These are phyloP conservation scores for Prosopis cineraria DNA, from an alignment of 306 rosid species.

Conservation along the genomic window DNA sequence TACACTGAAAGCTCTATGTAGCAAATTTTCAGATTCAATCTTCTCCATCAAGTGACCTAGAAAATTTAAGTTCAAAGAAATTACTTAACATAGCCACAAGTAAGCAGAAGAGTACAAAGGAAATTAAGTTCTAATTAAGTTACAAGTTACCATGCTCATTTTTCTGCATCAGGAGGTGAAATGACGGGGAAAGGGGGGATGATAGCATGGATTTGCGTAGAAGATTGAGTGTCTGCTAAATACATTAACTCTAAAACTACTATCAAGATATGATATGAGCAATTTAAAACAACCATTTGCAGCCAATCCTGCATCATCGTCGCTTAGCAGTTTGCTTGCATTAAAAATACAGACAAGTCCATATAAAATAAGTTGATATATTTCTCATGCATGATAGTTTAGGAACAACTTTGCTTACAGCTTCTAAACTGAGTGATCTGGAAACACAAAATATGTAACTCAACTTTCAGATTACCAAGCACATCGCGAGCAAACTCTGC, in stretches of 20 bases:
- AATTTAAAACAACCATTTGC: slow-evolving; percentile 10
- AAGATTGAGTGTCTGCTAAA: slow-evolving; percentile 10
- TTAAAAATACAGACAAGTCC: neutral
- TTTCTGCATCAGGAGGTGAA: slow-evolving; percentile 22
- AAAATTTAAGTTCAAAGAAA: slow-evolving; percentile 32
- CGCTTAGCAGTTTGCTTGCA: slow-evolving; percentile 27
- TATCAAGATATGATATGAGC: neutral
- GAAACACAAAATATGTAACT: neutral
- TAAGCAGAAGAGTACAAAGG: neutral
- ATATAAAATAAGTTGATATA: neutral
- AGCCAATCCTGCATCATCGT: neutral
- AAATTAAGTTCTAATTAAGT: slow-evolving; percentile 3
- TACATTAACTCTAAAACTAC: slow-evolving; percentile 25
- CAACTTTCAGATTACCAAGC: slow-evolving; percentile 2
- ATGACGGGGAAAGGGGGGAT: neutral
- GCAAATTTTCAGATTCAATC: slow-evolving; percentile 82
- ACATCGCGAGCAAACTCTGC: neutral
- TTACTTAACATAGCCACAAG: slow-evolving; percentile 5
- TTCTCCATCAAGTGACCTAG: slow-evolving; percentile 97
- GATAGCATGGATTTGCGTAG: neutral
- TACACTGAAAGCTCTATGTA: slow-evolving; percentile 97
- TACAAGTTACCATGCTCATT: slow-evolving; percentile 11
- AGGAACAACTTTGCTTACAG: neutral
- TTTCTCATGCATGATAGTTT: neutral
- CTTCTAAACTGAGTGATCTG: slow-evolving; percentile 18